A percentile compares a stretch with the other conserved stretches of the same genome.
phyloP scores from a whole-genome alignment of 1,284 basidiomycete species.

The Sporisorium scitamineum region DNA sequence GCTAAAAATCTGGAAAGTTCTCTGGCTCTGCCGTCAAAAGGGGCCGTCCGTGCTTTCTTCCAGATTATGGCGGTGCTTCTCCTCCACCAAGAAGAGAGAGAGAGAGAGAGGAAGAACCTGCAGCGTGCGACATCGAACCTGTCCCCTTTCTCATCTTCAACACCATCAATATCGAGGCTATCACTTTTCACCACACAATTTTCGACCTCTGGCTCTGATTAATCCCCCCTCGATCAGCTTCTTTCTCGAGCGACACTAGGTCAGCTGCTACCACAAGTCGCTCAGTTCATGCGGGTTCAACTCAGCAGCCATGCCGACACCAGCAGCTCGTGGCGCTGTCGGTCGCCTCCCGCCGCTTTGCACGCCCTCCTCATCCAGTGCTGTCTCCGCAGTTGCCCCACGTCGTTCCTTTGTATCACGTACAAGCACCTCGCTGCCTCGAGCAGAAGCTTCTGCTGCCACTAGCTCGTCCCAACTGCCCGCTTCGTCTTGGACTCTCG shows the following conservation, averaged over 20 bases:
- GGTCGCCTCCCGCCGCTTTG: conserved; percentile 28
- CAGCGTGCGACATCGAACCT: not conserved
- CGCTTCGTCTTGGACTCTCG: conserved; percentile 35
- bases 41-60: conserved; percentile 3
- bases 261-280: no score
- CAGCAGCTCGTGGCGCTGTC: conserved; percentile 33
- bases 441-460: not conserved
- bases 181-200: no score
- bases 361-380: conserved; percentile 25
- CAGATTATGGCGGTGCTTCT: conserved; percentile 6
- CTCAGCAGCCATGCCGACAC: conserved; percentile 22
- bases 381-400: conserved; percentile 8
- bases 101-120: not conserved
- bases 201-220: not conserved
- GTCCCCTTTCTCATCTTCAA: not conserved
- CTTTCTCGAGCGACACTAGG: not conserved
- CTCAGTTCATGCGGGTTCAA: conserved; percentile 4
- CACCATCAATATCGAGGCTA: not conserved
- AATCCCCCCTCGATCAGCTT: conserved; percentile 2
- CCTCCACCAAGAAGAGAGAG: conserved; percentile 6
- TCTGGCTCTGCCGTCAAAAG: not conserved
- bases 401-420: conserved; percentile 18
- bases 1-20: conserved; percentile 37
- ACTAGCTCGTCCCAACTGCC: conserved; percentile 11
- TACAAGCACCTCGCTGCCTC: not conserved